Conservation (phyloP, 1,139 yeast genomes). For the Petasospora rhodanensis region DNA sequence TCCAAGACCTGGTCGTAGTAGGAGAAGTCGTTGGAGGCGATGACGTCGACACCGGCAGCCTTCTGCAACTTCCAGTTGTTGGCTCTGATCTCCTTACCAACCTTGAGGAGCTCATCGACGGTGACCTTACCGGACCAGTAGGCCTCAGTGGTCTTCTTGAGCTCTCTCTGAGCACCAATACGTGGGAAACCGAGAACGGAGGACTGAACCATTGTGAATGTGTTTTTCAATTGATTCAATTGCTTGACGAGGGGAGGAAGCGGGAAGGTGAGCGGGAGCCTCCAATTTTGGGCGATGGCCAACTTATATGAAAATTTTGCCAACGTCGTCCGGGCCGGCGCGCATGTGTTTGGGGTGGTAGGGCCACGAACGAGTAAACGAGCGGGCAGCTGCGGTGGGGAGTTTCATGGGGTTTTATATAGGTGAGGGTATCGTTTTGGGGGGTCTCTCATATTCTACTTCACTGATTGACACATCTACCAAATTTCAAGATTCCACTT, state of each 20-base stretch:
- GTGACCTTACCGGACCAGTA: conserved; percentile 96
- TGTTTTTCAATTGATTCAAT: no score
- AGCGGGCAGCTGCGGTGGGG: no score
- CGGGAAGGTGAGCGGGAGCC: not conserved
- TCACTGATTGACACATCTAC: no score
- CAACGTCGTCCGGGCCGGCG: no score
- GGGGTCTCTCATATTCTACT: no score
- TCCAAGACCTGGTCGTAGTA: conserved; percentile 97
- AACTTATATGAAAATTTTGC: conserved; percentile 6
- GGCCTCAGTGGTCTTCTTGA: conserved; percentile 96
- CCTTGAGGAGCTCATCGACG: conserved; percentile 82
- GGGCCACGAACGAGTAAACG: conserved; percentile 12
- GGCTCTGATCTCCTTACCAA: conserved; percentile 93
- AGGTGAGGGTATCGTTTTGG: no score
- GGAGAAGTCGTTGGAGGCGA: conserved; percentile 97
- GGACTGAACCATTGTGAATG: conserved; percentile 74
- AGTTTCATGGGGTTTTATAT: no score
- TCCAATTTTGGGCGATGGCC: conserved; percentile 3
- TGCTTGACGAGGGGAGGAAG: conserved; percentile 1
- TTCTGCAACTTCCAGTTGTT: conserved; percentile 97
- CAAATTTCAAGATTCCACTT: not conserved
- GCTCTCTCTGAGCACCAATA: conserved; percentile 98
- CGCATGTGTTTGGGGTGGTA: conserved; percentile 4
- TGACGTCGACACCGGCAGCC: conserved; percentile 95
- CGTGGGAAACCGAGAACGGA: conserved; percentile 99